These are phyloP conservation scores for Diversispora epigaea DNA, from an alignment of 192 early-diverging fungal genomes.

Conservation along the genomic window DNA sequence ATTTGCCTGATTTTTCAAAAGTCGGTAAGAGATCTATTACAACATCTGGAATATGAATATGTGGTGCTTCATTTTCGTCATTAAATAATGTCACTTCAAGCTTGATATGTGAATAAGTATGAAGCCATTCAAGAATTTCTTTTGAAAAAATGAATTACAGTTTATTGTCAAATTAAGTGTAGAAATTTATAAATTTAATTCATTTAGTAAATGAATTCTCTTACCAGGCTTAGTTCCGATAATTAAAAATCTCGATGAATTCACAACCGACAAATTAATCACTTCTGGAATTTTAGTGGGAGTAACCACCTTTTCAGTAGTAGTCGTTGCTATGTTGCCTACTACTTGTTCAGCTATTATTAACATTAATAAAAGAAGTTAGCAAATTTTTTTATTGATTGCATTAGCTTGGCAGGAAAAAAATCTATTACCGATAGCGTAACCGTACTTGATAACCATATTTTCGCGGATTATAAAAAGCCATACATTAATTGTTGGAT, in stretches of 20 bases:
- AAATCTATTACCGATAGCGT: conserved; percentile 17
- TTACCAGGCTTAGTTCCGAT: conserved; percentile 31
- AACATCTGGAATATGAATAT: conserved; percentile 24
- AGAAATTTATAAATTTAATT: not conserved
- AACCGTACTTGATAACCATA: conserved; percentile 33
- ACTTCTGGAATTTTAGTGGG: conserved; percentile 8
- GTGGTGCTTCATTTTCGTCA: conserved; percentile 17
- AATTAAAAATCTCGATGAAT: conserved; percentile 26
- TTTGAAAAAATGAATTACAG: not conserved
- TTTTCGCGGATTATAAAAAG: not conserved
- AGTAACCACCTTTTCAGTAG: conserved; percentile 9
- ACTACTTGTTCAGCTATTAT: conserved; percentile 18
- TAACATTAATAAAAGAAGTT: not conserved
- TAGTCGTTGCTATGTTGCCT: not conserved
- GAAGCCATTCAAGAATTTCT: conserved; percentile 35
- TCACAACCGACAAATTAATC: conserved; percentile 24
- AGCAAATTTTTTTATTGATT: not conserved
- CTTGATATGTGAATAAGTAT: not conserved
- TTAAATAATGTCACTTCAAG: conserved; percentile 18
- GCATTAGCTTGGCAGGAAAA: not conserved
- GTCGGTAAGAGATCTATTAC: conserved; percentile 23
- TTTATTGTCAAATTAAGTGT: not conserved
- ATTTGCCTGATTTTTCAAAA: not conserved
- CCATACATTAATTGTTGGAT: too few relatives aligned
- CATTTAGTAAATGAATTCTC: not conserved